Evolutionary conservation across 177 flowering plant species (phyloP), one percentile per base, ranked within the genome.

Genomic region (Vitis hybrid): DNA sequence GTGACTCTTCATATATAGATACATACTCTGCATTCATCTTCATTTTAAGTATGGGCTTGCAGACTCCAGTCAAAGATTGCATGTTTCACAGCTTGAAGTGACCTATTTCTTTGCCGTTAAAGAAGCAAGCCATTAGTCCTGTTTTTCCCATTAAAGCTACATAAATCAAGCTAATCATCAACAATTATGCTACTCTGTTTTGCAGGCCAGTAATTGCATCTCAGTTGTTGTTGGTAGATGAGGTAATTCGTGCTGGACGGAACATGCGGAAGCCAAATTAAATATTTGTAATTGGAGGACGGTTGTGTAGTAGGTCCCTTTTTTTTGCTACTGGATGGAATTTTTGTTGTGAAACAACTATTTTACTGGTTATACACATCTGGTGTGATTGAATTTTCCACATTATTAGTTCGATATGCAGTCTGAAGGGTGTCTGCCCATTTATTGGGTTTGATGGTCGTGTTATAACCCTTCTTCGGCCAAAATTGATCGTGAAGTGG

Each of bases 201-300:
- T 81, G 78, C 94, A 95, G 99, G 81, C 98, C 98, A 58, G 94
- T 95, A 5, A 93, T 95, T 68, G 88, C 98, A 68, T 93, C 99
- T 20, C 99, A 95, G 80, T 77, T 95, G 80, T 82, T 95, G 19
- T 77, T 95, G 57, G 99, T 95, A 20, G 99, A 95, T 81, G 99
- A 95, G 85, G 97, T 95, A 50, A 95, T 95, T 60, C 96, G 99
- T 59, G 98, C 98, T 31, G 98, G 98, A 11, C 91, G 94, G 50
- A 95, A 95, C 77, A 95, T 93, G 98, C 74, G 96, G 84, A 95
- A 95, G 70, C 99, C 99, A 55, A 90, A 53, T 75, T 91, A 91
- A n/a, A 64, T 8, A 1, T 49, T 49, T 57, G 49, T 49, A 7
- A 5, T 7, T 44, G 19, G 28, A 17, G 13, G 59, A 18, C n/a